These are phyloP conservation scores for Malania oleifera DNA, from an alignment of 164 flowering plant genomes.

Conservation along the genomic window DNA sequence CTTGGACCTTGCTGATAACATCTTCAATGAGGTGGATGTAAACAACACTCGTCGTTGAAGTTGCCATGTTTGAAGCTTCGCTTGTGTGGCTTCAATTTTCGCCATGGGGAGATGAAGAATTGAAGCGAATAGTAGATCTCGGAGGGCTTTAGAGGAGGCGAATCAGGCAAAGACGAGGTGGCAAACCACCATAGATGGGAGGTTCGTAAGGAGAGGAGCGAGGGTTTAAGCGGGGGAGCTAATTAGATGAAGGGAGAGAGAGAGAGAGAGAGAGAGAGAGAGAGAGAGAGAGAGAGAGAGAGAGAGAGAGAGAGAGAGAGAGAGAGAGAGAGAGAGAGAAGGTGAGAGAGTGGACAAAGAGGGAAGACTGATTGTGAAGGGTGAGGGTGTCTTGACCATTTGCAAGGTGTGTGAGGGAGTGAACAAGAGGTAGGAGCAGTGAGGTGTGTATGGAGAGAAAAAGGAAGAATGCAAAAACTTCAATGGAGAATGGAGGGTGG, in stretches of 20 bases:
- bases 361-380: no score
- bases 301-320: slow-evolving; percentile 38
- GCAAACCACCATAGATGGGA: slow-evolving; percentile 14
- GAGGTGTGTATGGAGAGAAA: no score
- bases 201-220: not conserved
- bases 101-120: not conserved
- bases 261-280: slow-evolving; percentile 12
- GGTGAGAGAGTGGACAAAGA: no score
- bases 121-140: not conserved
- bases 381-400: no score
- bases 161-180: not conserved
- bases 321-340: no score
- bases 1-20: slow-evolving; percentile 80
- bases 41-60: slow-evolving; percentile 57
- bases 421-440: no score
- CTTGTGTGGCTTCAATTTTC: not conserved
- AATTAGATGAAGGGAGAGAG: slow-evolving; percentile 9
- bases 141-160: not conserved
- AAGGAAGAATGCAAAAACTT: no score
- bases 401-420: no score
- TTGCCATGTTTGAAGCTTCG: slow-evolving; percentile 32
- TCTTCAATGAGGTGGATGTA: slow-evolving; percentile 85
- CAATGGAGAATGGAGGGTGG: no score
- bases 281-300: slow-evolving; percentile 13
- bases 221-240: not conserved